Evolutionary conservation across 164 flowering plant genomes (phyloP).

Genomic region (grape (Vitis vinifera)): ASM3070453v1 NC_081822.1:8576501-8577000

Average conservation of each 20-base stretch:
- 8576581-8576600: slow-evolving; percentile 24
- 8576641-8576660: not conserved
- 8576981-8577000: not conserved
- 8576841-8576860: slow-evolving; percentile 11
- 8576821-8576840: slow-evolving; percentile 19
- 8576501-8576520: slow-evolving; percentile 10
- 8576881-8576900: slow-evolving; percentile 21
- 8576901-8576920: slow-evolving; percentile 22
- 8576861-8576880: slow-evolving; percentile 17
- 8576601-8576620: slow-evolving; percentile 16
- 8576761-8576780: slow-evolving; percentile 11
- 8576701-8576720: slow-evolving; percentile 4
- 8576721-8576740: slow-evolving; percentile 14
- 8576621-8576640: slow-evolving; percentile 10
- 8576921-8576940: slow-evolving; percentile 34
- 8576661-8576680: not conserved
- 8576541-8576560: slow-evolving; percentile 46
- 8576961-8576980: slow-evolving; percentile 29
- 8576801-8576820: slow-evolving; percentile 28
- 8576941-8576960: slow-evolving; percentile 48
- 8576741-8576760: slow-evolving; percentile 16
- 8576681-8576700: slow-evolving; percentile 21
- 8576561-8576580: slow-evolving; percentile 29
- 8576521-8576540: slow-evolving; percentile 48
- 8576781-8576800: slow-evolving; percentile 19